Percentiles rank a stretch among this genome's conserved stretches.
Evolutionary conservation across 2,329 filamentous ascomycete species (phyloP).

Genomic region (Pseudogymnoascus sp.): DNA sequence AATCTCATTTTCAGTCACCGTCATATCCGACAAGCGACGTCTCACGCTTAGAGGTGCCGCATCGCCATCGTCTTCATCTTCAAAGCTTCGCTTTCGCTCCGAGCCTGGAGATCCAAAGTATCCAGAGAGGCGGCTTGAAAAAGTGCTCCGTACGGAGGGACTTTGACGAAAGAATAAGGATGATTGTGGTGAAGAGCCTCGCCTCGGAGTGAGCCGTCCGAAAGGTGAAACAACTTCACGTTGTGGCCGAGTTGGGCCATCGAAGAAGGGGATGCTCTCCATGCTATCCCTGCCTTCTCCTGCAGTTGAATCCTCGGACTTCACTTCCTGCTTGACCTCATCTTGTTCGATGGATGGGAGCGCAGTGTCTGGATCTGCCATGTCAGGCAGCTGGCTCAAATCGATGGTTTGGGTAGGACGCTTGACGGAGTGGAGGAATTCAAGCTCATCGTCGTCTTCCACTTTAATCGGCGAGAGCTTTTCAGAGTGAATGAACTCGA

Average conservation of each 20-base stretch:
- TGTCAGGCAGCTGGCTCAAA: background rate
- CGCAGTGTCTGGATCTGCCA: background rate
- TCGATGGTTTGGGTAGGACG: background rate
- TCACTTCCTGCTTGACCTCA: background rate
- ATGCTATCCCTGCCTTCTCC: background rate
- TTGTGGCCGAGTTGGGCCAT: background rate
- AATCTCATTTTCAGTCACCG: background rate
- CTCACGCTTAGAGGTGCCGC: background rate
- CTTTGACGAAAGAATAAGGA: background rate
- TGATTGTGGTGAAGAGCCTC: background rate
- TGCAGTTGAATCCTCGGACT: background rate
- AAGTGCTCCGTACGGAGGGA: background rate
- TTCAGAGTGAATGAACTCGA: background rate
- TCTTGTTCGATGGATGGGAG: background rate
- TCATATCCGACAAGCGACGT: background rate
- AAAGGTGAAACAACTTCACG: background rate
- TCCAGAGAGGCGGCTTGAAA: background rate
- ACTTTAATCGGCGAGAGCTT: background rate
- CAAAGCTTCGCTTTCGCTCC: background rate
- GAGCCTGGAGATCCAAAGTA: background rate
- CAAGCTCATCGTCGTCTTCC: background rate
- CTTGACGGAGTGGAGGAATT: background rate
- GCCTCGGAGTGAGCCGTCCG: background rate
- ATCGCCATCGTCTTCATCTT: background rate
- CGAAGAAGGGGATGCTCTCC: background rate